Evolutionary conservation across 2,329 filamentous ascomycete genomes (phyloP).

Genomic region (Aspergillus fijiensis): DNA sequence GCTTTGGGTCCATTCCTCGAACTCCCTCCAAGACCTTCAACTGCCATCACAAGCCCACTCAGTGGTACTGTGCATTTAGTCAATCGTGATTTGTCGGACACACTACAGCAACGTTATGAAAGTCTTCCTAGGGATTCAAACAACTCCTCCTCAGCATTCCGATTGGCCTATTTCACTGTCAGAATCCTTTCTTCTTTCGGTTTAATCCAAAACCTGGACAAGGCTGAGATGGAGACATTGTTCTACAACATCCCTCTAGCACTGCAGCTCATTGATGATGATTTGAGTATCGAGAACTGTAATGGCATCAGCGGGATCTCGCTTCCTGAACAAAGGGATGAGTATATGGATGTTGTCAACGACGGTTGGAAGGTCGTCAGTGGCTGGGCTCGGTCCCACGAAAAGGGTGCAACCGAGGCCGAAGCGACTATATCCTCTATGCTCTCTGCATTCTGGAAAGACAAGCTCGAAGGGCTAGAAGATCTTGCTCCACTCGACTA

Average conservation of each 20-base stretch:
- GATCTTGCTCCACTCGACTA: slow-evolving; percentile 37
- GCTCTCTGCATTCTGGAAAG: slow-evolving; percentile 36
- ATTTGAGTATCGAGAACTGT: slow-evolving; percentile 56
- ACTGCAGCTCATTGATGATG: slow-evolving; percentile 59
- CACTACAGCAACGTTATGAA: slow-evolving; percentile 24
- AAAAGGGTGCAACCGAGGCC: slow-evolving; percentile 9
- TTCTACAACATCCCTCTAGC: slow-evolving; percentile 55
- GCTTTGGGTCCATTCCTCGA: slow-evolving; percentile 57
- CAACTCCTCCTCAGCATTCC: slow-evolving; percentile 69
- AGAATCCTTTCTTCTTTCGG: slow-evolving; percentile 54
- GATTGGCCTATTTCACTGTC: slow-evolving; percentile 71
- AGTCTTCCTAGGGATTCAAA: slow-evolving; percentile 60
- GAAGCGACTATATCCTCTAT: slow-evolving; percentile 25
- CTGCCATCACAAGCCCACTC: slow-evolving; percentile 72
- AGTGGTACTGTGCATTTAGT: slow-evolving; percentile 69
- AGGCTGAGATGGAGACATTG: slow-evolving; percentile 40
- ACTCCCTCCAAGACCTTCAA: slow-evolving; percentile 50
- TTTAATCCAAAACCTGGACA: slow-evolving; percentile 31
- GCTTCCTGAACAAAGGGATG: slow-evolving; percentile 51
- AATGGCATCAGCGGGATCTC: slow-evolving; percentile 55
- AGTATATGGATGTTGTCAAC: slow-evolving; percentile 54
- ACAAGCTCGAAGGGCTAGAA: slow-evolving; percentile 31
- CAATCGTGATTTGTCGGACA: slow-evolving; percentile 29
- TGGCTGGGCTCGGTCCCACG: slow-evolving; percentile 39
- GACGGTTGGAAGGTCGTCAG: slow-evolving; percentile 51